Base-by-base conservation (phyloP, 2,329 filamentous ascomycete genomes). In the Phialocephala sp. region DNA sequence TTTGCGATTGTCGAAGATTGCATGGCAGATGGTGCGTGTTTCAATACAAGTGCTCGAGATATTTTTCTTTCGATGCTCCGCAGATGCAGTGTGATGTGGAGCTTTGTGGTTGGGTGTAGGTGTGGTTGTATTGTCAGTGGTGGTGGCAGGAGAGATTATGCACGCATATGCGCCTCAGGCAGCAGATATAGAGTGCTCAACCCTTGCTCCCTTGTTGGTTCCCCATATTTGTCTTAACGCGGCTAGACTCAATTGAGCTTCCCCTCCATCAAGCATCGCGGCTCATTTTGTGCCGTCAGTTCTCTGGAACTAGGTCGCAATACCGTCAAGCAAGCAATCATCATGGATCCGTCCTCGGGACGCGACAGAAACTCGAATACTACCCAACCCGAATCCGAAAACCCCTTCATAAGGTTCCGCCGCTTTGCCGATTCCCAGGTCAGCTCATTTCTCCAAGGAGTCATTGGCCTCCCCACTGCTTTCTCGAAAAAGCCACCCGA, bases 371-470 rank as follows among this genome's bases (percentile, higher is more conserved):
- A 70, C 18, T 45, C 62, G 18, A 67, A 60, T 6, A 1, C 52
- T 12, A 35, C 18, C 52, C 60, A 66, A 56, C 47, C 68, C n/a
- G 72, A 71, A 45, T 43, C 63, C 36, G 68, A 73, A 11, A 76
- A 75, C 59, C 73, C 74, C 0, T 77, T 77, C 65, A 71, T 76
- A 64, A 72, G 71, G 22, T 76, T 76, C 62, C 65, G 69, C 20
- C 71, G 76, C 43, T 72, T 71, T 63, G 71, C 71, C 41, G 74
- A 76, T 66, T 54, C 68, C 8, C 71, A 76, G 37, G 68, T 77
- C 64, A 67, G 72, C 56, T 70, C 73, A 59, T 60, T 77, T 11
- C 67, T 77, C 9, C 75, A 76, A 68, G 73, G 73, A 55, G 66
- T 77, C 22, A 68, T 75, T 32, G 75, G 75, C 12, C 64, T 77